Conservation (phyloP, 495 filamentous ascomycete genomes). For the Xylaria palmicola region DNA sequence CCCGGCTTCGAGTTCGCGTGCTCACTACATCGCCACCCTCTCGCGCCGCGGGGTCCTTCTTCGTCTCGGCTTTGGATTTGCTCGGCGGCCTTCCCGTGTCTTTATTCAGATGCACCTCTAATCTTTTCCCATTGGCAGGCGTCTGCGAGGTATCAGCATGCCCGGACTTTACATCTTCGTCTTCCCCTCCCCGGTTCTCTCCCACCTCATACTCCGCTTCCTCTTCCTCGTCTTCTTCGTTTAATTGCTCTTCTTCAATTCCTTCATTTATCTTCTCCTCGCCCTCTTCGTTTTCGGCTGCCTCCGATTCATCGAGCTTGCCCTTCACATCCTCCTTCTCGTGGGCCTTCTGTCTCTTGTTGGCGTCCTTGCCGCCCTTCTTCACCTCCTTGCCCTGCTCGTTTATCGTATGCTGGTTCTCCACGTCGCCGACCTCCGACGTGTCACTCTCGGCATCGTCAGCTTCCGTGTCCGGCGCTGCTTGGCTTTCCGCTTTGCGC, state of each 20-base stretch:
- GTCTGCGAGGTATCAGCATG: neutral
- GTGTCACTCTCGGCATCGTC: neutral
- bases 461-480: neutral
- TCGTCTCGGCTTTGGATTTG: constrained; percentile 6
- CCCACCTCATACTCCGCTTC: too few species aligned
- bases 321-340: constrained; percentile 12
- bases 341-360: constrained; percentile 25
- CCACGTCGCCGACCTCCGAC: constrained; percentile 13
- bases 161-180: neutral
- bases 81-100: neutral
- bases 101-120: neutral
- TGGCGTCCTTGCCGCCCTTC: constrained; percentile 32
- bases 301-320: constrained; percentile 16
- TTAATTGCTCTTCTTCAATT: neutral
- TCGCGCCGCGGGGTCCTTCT: constrained; percentile 14
- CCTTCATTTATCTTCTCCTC: constrained; percentile 16
- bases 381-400: constrained; percentile 39
- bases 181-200: neutral
- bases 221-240: neutral
- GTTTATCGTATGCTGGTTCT: constrained; percentile 36
- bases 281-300: constrained; percentile 15
- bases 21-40: constrained; percentile 16
- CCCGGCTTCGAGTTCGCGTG: constrained; percentile 12
- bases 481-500: constrained; percentile 23
- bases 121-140: neutral